A percentile compares a stretch with the other conserved stretches of the same genome.
Evolutionary conservation across 2,329 filamentous ascomycete species (phyloP).

Genomic region (Colletotrichum liaoningense): DNA sequence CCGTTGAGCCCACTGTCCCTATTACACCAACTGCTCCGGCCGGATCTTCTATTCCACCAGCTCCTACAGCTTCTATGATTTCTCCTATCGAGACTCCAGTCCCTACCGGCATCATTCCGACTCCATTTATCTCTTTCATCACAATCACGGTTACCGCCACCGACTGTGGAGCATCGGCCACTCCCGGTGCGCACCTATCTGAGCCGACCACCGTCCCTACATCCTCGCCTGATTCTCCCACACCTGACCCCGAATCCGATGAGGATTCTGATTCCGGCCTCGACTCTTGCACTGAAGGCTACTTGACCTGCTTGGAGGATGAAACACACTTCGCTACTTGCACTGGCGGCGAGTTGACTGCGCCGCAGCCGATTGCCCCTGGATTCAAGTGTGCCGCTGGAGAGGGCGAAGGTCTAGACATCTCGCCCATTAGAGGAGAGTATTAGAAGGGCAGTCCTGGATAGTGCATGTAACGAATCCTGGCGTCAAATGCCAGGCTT

Average conservation of each 20-base stretch:
- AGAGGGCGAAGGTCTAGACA: conserved; percentile 15
- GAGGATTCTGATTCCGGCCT: too few species aligned
- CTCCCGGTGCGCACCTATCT: neutral
- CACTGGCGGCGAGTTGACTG: conserved; percentile 24
- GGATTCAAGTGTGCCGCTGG: conserved; percentile 28
- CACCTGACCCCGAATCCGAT: neutral
- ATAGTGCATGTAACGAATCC: neutral
- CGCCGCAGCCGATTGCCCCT: conserved; percentile 25
- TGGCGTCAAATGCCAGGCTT: neutral
- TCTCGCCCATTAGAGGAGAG: neutral
- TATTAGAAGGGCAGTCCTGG: too few species aligned
- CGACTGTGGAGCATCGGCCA: neutral
- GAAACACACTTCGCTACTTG: conserved; percentile 30
- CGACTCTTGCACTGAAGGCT: conserved; percentile 10
- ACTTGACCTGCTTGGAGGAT: conserved; percentile 17
- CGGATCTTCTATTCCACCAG: neutral
- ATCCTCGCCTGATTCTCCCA: neutral
- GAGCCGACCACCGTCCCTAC: neutral
- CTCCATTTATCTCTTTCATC: conserved; percentile 17
- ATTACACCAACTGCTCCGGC: neutral
- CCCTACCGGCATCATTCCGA: neutral
- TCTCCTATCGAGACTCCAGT: neutral
- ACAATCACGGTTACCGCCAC: conserved; percentile 35
- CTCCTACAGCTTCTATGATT: neutral
- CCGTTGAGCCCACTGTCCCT: neutral